These are phyloP conservation scores for Aspergillus homomorphus DNA, from an alignment of 495 filamentous ascomycete species.

Conservation along the genomic window DNA sequence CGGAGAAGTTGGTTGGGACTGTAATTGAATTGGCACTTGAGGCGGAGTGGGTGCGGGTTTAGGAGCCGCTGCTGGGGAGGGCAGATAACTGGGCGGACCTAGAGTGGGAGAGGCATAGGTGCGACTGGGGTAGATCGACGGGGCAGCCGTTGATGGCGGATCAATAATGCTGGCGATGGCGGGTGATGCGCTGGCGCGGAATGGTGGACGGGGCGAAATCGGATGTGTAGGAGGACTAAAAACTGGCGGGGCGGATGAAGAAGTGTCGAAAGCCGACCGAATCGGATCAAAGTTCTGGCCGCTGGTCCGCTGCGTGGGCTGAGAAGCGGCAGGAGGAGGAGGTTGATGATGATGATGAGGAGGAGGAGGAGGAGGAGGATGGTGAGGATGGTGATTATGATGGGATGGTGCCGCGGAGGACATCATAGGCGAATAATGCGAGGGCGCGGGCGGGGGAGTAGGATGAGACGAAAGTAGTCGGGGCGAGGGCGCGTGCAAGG, in stretches of 20 bases:
- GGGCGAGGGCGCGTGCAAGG: constrained; percentile 20
- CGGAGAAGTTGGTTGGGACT: constrained; percentile 22
- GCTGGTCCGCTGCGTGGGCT: constrained; percentile 48
- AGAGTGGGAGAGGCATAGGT: constrained; percentile 34
- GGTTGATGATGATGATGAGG: constrained; percentile 41
- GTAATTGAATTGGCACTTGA: constrained; percentile 24
- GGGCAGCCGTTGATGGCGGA: constrained; percentile 52
- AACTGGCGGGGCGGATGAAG: constrained; percentile 41
- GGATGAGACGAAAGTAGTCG: constrained; percentile 26
- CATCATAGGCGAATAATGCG: constrained; percentile 22
- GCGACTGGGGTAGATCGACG: constrained; percentile 28
- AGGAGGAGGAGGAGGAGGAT: constrained; percentile 34
- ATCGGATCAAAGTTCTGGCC: constrained; percentile 88
- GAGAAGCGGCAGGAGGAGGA: constrained; percentile 31
- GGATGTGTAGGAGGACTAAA: constrained; percentile 37
- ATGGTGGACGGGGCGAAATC: constrained; percentile 39
- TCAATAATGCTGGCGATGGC: constrained; percentile 89
- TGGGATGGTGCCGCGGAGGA: constrained; percentile 26
- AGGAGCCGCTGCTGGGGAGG: constrained; percentile 28
- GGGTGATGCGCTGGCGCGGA: constrained; percentile 79
- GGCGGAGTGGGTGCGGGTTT: constrained; percentile 24
- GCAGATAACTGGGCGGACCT: constrained; percentile 28
- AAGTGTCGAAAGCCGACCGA: constrained; percentile 63
- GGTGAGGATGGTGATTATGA: constrained; percentile 41
- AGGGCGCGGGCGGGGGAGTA: constrained; percentile 12